Percentiles rank a stretch among this genome's conserved stretches.
phyloP scores from a whole-genome alignment of 371 early-diverging fungal genomes.

The Mortierella sp. region DNA sequence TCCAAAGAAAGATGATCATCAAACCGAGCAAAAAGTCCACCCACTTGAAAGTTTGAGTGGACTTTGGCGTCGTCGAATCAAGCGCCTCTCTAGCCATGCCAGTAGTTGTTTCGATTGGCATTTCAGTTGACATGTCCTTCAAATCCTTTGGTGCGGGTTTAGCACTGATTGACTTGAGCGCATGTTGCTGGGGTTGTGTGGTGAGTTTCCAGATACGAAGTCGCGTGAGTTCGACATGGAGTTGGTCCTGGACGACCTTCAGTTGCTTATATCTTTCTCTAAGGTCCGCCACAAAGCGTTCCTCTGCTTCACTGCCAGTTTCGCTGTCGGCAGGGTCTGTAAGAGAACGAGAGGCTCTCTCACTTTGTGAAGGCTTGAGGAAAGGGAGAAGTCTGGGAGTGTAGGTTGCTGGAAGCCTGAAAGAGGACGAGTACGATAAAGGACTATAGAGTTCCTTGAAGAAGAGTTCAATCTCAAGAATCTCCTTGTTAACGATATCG shows the following conservation, averaged over 20 bases:
- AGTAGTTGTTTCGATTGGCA: neutral
- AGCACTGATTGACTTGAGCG: neutral
- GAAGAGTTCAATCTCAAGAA: slow-evolving; percentile 32
- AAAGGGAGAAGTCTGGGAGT: slow-evolving; percentile 19
- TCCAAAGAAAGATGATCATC: too few species aligned
- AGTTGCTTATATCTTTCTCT: slow-evolving; percentile 31
- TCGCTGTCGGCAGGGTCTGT: neutral
- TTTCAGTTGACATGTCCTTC: neutral
- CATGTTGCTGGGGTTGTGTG: neutral
- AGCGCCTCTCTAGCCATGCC: too few species aligned
- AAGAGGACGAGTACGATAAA: neutral
- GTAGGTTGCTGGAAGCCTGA: neutral
- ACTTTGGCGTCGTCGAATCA: too few species aligned
- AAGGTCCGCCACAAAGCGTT: slow-evolving; percentile 13
- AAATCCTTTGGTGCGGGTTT: neutral
- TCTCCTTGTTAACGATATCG: slow-evolving; percentile 26
- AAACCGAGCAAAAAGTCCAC: too few species aligned
- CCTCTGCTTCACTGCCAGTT: neutral
- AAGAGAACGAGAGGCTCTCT: neutral
- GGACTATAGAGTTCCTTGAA: slow-evolving; percentile 17
- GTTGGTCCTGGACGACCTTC: slow-evolving; percentile 31
- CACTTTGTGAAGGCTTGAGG: slow-evolving; percentile 2
- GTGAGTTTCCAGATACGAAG: slow-evolving; percentile 19
- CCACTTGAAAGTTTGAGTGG: too few species aligned
- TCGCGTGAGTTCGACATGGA: slow-evolving; percentile 31